Evolutionary conservation across 495 filamentous ascomycete species (phyloP).

Genomic region (Cenococcum geophilum): DNA sequence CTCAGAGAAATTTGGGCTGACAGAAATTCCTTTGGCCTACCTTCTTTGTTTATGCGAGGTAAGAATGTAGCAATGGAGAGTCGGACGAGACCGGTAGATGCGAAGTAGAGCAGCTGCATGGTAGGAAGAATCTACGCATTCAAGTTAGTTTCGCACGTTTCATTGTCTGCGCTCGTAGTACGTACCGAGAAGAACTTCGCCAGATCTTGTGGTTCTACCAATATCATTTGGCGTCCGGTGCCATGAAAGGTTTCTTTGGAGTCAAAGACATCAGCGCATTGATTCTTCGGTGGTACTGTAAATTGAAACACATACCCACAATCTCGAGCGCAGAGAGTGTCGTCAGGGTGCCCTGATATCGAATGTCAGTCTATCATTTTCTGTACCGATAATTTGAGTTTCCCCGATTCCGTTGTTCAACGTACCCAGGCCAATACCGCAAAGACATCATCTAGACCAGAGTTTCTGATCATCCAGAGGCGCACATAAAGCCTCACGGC

Average conservation of each 20-base stretch:
- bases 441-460: slow-evolving; percentile 7
- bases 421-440: background rate
- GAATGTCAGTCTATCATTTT: background rate
- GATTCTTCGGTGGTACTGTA: background rate
- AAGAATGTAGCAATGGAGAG: slow-evolving; percentile 34
- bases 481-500: background rate
- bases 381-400: background rate
- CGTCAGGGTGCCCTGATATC: background rate
- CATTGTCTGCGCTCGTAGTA: background rate
- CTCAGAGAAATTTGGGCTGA: background rate
- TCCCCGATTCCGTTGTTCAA: background rate
- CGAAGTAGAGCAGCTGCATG: slow-evolving; percentile 31
- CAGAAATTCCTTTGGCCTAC: slow-evolving; percentile 9
- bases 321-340: slow-evolving; percentile 4
- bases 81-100: slow-evolving; percentile 30
- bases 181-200: slow-evolving; percentile 1
- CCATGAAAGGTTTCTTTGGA: background rate
- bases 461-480: background rate
- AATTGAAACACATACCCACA: background rate
- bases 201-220: background rate
- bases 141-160: slow-evolving; percentile 14
- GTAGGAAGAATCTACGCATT: slow-evolving; percentile 20
- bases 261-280: background rate
- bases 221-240: background rate
- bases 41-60: slow-evolving; percentile 34